Evolutionary conservation across 1,284 basidiomycete species (phyloP), one percentile per base, ranked within the genome.

Genomic region (Ganoderma resinaceum): DNA sequence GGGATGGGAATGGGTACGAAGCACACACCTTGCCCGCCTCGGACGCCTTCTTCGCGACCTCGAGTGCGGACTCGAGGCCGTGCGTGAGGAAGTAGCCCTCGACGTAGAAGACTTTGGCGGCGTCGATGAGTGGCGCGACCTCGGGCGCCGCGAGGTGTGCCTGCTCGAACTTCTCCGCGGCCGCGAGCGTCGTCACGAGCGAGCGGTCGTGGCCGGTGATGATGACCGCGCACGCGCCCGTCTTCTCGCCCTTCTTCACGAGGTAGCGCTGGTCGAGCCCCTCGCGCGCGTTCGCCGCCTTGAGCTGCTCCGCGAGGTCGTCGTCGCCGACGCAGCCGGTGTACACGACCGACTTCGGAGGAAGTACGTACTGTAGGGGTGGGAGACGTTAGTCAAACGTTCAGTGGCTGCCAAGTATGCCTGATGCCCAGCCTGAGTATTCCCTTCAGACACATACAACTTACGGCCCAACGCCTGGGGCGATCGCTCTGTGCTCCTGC

Each of bases 81-180:
- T 99, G 97, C 29, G 97, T 98, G 72, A 99, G 88, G 90, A 99
- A 99, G 87, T 94, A 99, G 23, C 98, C 97, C 76, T 96, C 98
- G 70, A 99, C 90, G 86, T 99, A 99, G 85, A 91, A 98, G 80
- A 91, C 89, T 78, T 94, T 92, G 67, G 97, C 97, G 63, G 83
- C 87, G 37, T 94, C 87, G 76, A 99, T 86, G 71, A 95, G 85
- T 60, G 91, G 86, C 61, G 95, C 90, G 70, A 98, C 91, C 71
- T 87, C 84, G 35, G 91, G 85, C n/a, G 93, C 92, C 35, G 87
- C 84, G 64, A 99, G 87, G 82, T 98, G 95, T 20, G 89, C 85
- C 72, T 88, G 85, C 59, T 91, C 89, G 82, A 98, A 98, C 81
- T 91, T 92, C 82, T 98, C 96, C 18, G 98, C 97, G 14, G 91